These are phyloP conservation scores for Phytophthora pinifolia DNA, from an alignment of 352 stramenopile genomes.

Conservation along the genomic window DNA sequence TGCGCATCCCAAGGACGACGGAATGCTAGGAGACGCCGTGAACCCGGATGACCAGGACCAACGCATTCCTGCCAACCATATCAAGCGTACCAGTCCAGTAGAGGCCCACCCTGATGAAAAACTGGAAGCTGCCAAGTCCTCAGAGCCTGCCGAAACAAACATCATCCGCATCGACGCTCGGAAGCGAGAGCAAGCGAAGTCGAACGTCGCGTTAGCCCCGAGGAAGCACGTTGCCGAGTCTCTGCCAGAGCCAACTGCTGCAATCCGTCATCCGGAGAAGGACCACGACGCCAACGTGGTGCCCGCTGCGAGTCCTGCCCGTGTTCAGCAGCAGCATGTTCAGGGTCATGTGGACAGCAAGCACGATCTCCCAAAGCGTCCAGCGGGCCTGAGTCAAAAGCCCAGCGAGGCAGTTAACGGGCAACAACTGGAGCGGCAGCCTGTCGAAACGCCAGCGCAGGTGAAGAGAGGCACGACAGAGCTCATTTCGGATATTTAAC, in stretches of 20 bases:
- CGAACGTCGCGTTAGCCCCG: neutral
- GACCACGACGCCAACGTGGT: conserved; percentile 1
- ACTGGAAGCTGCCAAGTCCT: neutral
- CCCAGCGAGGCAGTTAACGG: neutral
- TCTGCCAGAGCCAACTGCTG: conserved; percentile 18
- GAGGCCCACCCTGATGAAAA: neutral
- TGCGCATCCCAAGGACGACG: neutral
- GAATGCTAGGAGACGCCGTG: conserved; percentile 5
- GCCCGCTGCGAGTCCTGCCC: conserved; percentile 12
- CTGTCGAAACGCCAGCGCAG: neutral
- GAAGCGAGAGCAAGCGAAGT: conserved; percentile 2
- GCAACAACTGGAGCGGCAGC: neutral
- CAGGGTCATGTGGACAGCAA: neutral
- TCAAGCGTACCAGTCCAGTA: neutral
- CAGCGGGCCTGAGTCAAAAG: neutral
- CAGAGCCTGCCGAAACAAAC: neutral
- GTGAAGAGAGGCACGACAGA: conserved; percentile 3
- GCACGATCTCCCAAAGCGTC: neutral
- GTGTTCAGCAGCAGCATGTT: conserved; percentile 9
- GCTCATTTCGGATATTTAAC: conserved; percentile 33
- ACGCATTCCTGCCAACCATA: neutral
- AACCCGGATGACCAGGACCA: conserved; percentile 17
- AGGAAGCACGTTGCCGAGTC: neutral
- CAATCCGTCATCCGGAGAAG: conserved; percentile 11
- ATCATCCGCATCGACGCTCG: neutral